These are phyloP conservation scores for Eimeria praecox DNA, from an alignment of 169 alveolate species.

Conservation along the genomic window DNA sequence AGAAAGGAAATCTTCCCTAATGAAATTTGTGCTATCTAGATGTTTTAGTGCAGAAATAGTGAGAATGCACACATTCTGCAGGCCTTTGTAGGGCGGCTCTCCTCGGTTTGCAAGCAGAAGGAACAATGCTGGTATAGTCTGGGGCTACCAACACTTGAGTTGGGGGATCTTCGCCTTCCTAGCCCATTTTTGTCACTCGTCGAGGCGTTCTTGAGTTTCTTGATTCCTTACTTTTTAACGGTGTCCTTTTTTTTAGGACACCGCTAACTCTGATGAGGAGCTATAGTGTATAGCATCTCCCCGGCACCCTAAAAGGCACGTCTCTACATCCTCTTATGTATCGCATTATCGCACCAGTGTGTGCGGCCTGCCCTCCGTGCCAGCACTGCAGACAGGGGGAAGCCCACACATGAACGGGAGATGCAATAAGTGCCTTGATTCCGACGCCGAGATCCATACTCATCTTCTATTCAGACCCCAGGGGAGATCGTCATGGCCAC, in stretches of 20 bases:
- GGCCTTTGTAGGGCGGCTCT: neutral
- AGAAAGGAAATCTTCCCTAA: neutral
- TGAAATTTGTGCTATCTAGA: neutral
- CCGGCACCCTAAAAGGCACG: no score
- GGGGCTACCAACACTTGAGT: neutral
- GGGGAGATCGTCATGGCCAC: neutral
- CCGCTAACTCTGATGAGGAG: no score
- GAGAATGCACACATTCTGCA: neutral
- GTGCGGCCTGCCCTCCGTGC: no score
- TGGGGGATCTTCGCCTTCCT: neutral
- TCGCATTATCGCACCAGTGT: no score
- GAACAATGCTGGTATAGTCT: neutral
- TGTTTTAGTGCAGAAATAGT: neutral
- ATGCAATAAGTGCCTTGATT: no score
- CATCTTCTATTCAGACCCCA: neutral
- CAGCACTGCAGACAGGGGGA: no score
- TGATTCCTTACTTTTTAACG: no score
- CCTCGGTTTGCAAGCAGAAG: neutral
- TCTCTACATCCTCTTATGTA: no score
- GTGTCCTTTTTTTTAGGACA: no score
- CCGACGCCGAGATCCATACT: neutral
- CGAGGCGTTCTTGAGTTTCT: neutral
- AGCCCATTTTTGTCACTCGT: neutral
- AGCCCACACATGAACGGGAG: no score
- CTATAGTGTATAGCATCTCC: no score